phyloP scores from a whole-genome alignment of 2,329 filamentous ascomycete genomes.

The Aspergillus fumigatus region DNA sequence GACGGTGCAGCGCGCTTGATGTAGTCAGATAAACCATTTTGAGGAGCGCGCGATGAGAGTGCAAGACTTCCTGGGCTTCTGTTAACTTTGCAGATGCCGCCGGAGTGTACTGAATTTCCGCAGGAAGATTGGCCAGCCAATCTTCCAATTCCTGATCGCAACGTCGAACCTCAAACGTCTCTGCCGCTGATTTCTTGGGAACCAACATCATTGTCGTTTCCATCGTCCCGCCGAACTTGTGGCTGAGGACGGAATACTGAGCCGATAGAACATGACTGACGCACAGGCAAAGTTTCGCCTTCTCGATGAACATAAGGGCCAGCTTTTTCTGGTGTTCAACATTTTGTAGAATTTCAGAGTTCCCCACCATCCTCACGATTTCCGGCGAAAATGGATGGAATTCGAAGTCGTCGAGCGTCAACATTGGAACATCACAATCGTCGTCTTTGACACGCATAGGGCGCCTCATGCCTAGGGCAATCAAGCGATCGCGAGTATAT shows the following conservation, averaged over 20 bases:
- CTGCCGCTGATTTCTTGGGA: constrained; percentile 81
- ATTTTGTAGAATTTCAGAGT: constrained; percentile 69
- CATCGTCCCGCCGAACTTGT: constrained; percentile 67
- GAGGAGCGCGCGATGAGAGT: constrained; percentile 75
- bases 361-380: constrained; percentile 62
- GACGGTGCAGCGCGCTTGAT: constrained; percentile 82
- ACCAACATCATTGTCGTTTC: constrained; percentile 84
- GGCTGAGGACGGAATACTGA: constrained; percentile 87
- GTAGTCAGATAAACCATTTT: constrained; percentile 95
- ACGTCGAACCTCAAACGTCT: constrained; percentile 69
- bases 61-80: constrained; percentile 46
- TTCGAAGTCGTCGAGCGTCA: constrained; percentile 80
- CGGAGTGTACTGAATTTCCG: constrained; percentile 66
- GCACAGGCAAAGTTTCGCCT: constrained; percentile 82
- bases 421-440: constrained; percentile 90
- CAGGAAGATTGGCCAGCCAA: constrained; percentile 70
- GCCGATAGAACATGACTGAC: constrained; percentile 85
- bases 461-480: constrained; percentile 88
- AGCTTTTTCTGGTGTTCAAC: constrained; percentile 69
- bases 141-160: constrained; percentile 75
- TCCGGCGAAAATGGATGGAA: constrained; percentile 63
- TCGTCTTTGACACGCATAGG: constrained; percentile 89
- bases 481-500: constrained; percentile 89
- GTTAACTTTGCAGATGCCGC: constrained; percentile 55
- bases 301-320: constrained; percentile 84